A percentile compares a stretch with the other conserved stretches of the same genome.
phyloP scores from a whole-genome alignment of 192 early-diverging fungal species.

The Backusella sp. region DNA sequence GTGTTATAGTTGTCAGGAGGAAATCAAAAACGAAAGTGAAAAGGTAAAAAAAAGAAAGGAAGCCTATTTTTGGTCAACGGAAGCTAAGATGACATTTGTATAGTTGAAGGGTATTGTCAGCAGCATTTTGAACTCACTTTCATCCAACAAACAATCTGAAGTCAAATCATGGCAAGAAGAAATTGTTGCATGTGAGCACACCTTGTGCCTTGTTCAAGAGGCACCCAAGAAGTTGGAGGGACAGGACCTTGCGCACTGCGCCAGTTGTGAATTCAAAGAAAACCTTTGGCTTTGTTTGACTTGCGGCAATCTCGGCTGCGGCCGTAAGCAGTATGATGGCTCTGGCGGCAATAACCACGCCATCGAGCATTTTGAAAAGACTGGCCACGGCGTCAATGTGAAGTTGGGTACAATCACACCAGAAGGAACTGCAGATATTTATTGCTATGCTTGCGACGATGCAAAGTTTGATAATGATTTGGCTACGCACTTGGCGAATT shows the following conservation, averaged over 20 bases:
- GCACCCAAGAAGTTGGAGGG: conserved; percentile 44
- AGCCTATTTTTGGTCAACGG: neutral
- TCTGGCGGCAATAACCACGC: conserved; percentile 93
- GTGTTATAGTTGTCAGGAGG: conserved; percentile 78
- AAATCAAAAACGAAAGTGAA: conserved; percentile 56
- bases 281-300: conserved; percentile 96
- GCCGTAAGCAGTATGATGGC: conserved; percentile 91
- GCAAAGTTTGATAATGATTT: conserved; percentile 78
- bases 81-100: neutral
- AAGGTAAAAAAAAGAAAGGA: conserved; percentile 39
- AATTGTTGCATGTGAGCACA: conserved; percentile 77
- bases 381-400: conserved; percentile 78
- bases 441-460: conserved; percentile 85
- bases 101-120: conserved; percentile 64
- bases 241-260: conserved; percentile 68
- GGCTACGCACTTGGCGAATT: conserved; percentile 72
- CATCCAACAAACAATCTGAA: conserved; percentile 82
- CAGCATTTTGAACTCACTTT: conserved; percentile 72
- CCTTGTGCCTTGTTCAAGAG: conserved; percentile 65
- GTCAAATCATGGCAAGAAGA: conserved; percentile 96
- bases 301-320: conserved; percentile 94
- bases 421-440: conserved; percentile 93
- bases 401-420: conserved; percentile 98
- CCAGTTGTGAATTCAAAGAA: conserved; percentile 80
- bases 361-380: conserved; percentile 76